phyloP scores from a whole-genome alignment of 2,329 filamentous ascomycete genomes.

The Huntiella decipiens region DNA sequence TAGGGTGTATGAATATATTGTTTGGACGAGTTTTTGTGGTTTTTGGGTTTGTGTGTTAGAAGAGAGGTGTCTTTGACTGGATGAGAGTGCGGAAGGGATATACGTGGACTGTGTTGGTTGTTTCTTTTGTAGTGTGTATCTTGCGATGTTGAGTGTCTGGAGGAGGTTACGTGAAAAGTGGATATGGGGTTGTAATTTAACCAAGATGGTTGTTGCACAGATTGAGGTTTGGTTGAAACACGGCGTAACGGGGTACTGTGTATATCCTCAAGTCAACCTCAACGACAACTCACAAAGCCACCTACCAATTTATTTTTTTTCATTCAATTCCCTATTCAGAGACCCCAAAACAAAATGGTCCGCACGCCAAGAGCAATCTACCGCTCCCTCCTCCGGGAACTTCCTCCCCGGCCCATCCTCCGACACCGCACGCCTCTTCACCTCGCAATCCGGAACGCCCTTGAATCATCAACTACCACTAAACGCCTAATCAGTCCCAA shows the following conservation, averaged over 20 bases:
- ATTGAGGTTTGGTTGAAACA: background rate
- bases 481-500: background rate
- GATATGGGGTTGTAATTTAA: too few species aligned
- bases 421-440: conserved; percentile 48
- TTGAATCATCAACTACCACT: conserved; percentile 16
- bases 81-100: background rate
- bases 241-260: too few species aligned
- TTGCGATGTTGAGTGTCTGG: too few species aligned
- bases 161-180: too few species aligned
- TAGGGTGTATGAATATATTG: background rate
- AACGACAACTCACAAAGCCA: background rate
- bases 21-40: background rate
- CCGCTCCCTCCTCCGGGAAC: conserved; percentile 72
- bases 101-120: background rate
- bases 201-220: background rate
- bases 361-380: conserved; percentile 48
- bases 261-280: background rate
- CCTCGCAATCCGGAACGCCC: conserved; percentile 38
- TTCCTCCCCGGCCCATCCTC: conserved; percentile 49
- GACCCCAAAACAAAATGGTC: conserved; percentile 18
- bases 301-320: background rate
- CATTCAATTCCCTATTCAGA: background rate
- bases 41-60: background rate
- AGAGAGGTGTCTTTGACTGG: background rate
- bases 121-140: too few species aligned